A percentile compares a stretch with the other conserved stretches of the same genome.
Evolutionary conservation across 257 asterid species (phyloP).

Genomic region (Ilex aquifolium): DNA sequence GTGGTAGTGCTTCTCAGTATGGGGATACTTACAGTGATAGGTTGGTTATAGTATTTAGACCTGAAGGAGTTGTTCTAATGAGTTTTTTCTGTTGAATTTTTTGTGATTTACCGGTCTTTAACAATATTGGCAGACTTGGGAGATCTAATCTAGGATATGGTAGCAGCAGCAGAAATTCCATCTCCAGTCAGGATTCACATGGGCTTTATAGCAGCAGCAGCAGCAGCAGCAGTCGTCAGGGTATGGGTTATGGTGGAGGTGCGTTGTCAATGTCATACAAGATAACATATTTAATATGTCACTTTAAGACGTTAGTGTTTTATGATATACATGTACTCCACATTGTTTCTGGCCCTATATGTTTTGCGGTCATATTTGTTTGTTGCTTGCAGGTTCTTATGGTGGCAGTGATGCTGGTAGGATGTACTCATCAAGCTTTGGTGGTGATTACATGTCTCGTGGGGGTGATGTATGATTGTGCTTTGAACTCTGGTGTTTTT

Average conservation of each 20-base stretch:
- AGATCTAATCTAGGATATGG: constrained; percentile 79
- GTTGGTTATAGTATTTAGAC: constrained; percentile 25
- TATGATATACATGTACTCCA: neutral
- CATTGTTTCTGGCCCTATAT: neutral
- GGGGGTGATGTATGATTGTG: constrained; percentile 64
- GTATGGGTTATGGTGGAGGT: constrained; percentile 85
- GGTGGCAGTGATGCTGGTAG: constrained; percentile 70
- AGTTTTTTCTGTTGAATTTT: neutral
- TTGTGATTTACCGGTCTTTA: neutral
- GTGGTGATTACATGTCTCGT: constrained; percentile 73
- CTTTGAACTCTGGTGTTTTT: neutral
- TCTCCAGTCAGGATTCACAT: constrained; percentile 78
- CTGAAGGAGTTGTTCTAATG: neutral
- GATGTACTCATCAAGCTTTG: constrained; percentile 75
- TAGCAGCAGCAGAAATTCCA: constrained; percentile 66
- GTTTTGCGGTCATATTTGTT: neutral
- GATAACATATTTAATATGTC: neutral
- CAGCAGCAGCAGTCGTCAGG: constrained; percentile 46
- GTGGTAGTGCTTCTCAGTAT: constrained; percentile 69
- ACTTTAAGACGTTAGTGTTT: no score
- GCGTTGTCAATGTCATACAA: constrained; percentile 9
- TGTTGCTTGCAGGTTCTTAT: constrained; percentile 60
- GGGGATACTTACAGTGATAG: constrained; percentile 82
- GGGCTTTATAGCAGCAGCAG: constrained; percentile 39
- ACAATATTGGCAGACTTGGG: constrained; percentile 43